Base-by-base conservation (phyloP, 305 asterid genomes). In the Plantago lanceolata region DNA sequence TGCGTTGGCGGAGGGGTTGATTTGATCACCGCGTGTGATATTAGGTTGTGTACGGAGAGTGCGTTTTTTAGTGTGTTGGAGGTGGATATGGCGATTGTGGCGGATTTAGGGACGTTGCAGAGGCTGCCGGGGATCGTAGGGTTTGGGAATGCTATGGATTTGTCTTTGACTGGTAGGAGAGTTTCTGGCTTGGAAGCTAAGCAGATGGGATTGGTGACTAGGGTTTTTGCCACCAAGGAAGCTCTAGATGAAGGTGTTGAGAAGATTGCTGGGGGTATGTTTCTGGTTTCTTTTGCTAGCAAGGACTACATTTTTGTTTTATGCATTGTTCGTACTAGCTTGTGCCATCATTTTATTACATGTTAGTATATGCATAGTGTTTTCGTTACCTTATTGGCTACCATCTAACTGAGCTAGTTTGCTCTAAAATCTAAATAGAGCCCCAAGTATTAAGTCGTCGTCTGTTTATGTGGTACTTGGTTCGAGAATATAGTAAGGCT, bases 81-180 rank as follows among this genome's bases (percentile, higher is more conserved):
- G 79, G 97, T 93, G 68, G 97, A 90, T 31, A 59, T 88, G 66
- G 95, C 72, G 0, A 70, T 83, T 62, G 63, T 86, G 5, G 97
- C 99, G 29, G 97, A 93, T 79, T 75, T 93, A 2, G 97, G 97
- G 63, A 73, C 97, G 61, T 86, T 93, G 29, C 99, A 93, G 92
- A 80, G 99, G 85, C 87, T 93, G 48, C 97, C 97, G 3, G 70
- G 71, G 8, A 84, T 93, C 21, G 94, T 93, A 0, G 99, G 99
- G 55, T 84, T 73, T 55, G 99, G 90, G 8, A 86, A 78, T 28
- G 96, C 99, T 0, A 93, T 85, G 96, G 99, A 93, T 44, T 69
- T 93, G 75, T 85, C 95, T 24, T 67, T 93, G 71, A 93, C 96
- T 43, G 95, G 87, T 45, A 78, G 97, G 68, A 74, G 75, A 63